These are phyloP conservation scores for Penicillium glabrum DNA, from an alignment of 2,329 filamentous ascomycete species.

Conservation along the genomic window DNA sequence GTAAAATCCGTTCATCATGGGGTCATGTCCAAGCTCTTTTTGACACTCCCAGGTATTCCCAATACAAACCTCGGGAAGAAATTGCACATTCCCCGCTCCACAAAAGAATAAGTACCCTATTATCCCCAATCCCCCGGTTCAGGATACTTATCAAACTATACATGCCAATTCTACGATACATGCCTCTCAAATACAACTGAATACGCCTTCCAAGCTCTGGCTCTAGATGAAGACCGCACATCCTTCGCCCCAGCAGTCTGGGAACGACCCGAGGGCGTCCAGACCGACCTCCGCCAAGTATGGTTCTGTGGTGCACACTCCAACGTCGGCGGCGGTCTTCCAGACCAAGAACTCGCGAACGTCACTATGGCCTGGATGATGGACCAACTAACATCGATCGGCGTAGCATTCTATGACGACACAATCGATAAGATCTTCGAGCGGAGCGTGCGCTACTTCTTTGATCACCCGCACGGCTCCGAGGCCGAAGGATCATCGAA, in stretches of 20 bases:
- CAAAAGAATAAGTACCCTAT: slow-evolving; percentile 21
- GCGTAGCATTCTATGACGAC: slow-evolving; percentile 14
- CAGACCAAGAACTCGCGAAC: slow-evolving; percentile 50
- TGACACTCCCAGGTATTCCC: slow-evolving; percentile 24
- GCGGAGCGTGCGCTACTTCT: slow-evolving; percentile 15
- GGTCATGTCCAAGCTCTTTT: no score
- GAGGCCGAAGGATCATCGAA: background rate
- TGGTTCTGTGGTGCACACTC: slow-evolving; percentile 52
- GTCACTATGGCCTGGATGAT: slow-evolving; percentile 55
- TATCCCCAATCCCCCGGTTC: background rate
- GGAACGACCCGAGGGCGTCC: slow-evolving; percentile 27
- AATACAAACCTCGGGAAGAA: slow-evolving; percentile 19
- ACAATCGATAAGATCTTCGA: slow-evolving; percentile 14
- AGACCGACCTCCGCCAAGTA: slow-evolving; percentile 42
- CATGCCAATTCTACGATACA: slow-evolving; percentile 35
- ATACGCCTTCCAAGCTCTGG: slow-evolving; percentile 36
- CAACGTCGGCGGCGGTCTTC: slow-evolving; percentile 50
- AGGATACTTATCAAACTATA: slow-evolving; percentile 10
- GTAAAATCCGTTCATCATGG: background rate
- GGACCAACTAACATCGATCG: slow-evolving; percentile 18
- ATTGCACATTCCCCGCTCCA: slow-evolving; percentile 16
- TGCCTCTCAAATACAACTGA: slow-evolving; percentile 28
- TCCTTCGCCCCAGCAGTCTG: slow-evolving; percentile 33
- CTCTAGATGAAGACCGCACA: slow-evolving; percentile 31
- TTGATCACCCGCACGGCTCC: slow-evolving; percentile 1